phyloP scores from a whole-genome alignment of 768 basidiomycete species.

The Sutorius australiensis region DNA sequence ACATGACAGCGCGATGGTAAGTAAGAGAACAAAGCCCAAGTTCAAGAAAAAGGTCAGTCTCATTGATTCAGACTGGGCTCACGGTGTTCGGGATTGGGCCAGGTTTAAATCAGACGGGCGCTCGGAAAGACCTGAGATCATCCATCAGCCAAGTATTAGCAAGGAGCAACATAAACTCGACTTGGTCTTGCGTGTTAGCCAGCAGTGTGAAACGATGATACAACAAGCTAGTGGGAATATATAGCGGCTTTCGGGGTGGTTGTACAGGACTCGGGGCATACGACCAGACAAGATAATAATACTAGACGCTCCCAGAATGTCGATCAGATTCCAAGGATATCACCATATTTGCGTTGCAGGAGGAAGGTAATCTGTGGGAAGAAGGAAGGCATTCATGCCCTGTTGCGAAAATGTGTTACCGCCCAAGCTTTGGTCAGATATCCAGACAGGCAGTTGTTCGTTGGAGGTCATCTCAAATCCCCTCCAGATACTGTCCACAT shows the following conservation, averaged over 20 bases:
- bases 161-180: conserved; percentile 1
- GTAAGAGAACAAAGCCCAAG: not conserved
- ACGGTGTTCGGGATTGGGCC: not conserved
- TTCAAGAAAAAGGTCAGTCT: not conserved
- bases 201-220: conserved; percentile 8
- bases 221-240: conserved; percentile 11
- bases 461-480: conserved; percentile 68
- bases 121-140: conserved; percentile 1
- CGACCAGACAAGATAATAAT: conserved; percentile 13
- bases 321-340: conserved; percentile 11
- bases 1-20: conserved; percentile 7
- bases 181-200: conserved; percentile 1
- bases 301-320: conserved; percentile 10
- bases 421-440: conserved; percentile 78
- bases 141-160: not conserved
- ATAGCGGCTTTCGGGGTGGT: conserved; percentile 14
- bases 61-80: not conserved
- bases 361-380: conserved; percentile 72
- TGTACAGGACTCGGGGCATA: conserved; percentile 26
- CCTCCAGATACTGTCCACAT: conserved; percentile 69
- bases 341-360: conserved; percentile 75
- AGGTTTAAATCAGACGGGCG: conserved; percentile 16
- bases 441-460: conserved; percentile 81
- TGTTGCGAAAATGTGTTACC: conserved; percentile 72
- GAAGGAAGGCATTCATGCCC: conserved; percentile 82